Percentiles rank a stretch among this genome's conserved stretches.
phyloP scores from a whole-genome alignment of 352 stramenopile genomes.

The Vaucheria bursata region DNA sequence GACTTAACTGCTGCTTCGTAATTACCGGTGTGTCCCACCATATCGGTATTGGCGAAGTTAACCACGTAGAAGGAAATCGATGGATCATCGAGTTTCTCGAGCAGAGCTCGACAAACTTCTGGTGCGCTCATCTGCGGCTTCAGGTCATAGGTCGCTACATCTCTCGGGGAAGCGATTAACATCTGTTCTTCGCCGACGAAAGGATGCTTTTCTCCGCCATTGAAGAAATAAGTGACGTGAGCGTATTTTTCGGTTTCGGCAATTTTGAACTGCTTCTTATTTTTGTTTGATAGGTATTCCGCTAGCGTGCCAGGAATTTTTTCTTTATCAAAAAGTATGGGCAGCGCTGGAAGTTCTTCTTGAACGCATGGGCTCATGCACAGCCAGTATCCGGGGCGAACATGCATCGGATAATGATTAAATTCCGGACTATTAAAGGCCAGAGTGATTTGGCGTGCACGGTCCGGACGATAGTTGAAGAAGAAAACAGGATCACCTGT shows the following conservation, averaged over 20 bases:
- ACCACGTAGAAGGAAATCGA: background rate
- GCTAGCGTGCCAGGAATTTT: background rate
- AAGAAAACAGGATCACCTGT: background rate
- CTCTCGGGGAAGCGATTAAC: background rate
- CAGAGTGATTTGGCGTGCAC: background rate
- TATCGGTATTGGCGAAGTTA: background rate
- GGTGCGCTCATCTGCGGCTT: background rate
- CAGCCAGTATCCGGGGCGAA: background rate
- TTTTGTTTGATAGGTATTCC: background rate
- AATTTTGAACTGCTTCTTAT: background rate
- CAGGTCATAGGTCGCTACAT: background rate
- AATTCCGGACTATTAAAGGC: background rate
- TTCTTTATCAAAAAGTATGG: slow-evolving; percentile 5
- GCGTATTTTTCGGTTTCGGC: background rate
- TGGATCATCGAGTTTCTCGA: background rate
- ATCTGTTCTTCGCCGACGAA: slow-evolving; percentile 1
- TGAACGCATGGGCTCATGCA: background rate
- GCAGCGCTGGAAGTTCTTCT: background rate
- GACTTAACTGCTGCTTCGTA: background rate
- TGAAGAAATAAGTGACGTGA: slow-evolving; percentile 1
- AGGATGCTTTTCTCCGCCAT: background rate
- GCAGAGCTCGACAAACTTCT: background rate
- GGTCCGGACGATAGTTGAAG: background rate
- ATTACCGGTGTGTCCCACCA: background rate
- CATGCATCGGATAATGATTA: background rate